These are phyloP conservation scores for Prillingera fragicola DNA, from an alignment of 1,284 basidiomycete genomes.

Conservation along the genomic window DNA sequence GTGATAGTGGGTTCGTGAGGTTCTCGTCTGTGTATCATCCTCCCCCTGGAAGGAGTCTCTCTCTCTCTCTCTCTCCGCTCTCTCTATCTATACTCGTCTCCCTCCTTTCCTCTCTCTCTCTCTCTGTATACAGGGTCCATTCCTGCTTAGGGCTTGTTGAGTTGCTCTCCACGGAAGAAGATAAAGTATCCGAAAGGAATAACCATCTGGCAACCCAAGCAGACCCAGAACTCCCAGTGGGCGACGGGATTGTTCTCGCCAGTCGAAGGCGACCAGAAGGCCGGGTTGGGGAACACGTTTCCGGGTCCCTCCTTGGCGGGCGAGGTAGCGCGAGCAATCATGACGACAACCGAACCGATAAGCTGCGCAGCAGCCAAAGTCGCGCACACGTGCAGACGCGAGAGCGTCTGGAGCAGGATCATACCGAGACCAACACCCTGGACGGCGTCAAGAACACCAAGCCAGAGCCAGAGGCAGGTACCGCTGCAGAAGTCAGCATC, in stretches of 20 bases:
- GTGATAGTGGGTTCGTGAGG: conserved; percentile 2
- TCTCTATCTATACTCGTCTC: background rate
- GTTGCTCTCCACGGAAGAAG: conserved; percentile 60
- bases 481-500: conserved; percentile 46
- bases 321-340: conserved; percentile 47
- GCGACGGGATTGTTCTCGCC: conserved; percentile 43
- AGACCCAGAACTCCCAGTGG: conserved; percentile 72
- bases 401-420: conserved; percentile 87
- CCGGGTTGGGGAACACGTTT: conserved; percentile 84
- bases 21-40: background rate
- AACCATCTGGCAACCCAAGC: conserved; percentile 59
- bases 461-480: conserved; percentile 83
- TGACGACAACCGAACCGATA: conserved; percentile 47
- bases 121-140: background rate
- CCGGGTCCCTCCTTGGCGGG: conserved; percentile 63
- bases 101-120: background rate
- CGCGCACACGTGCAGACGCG: conserved; percentile 84
- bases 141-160: conserved; percentile 40
- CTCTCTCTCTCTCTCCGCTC: no score
- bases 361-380: conserved; percentile 77
- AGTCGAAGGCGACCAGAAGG: conserved; percentile 72
- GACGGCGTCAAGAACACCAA: conserved; percentile 83
- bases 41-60: background rate
- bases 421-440: conserved; percentile 90
- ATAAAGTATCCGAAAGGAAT: conserved; percentile 88